Percentiles rank a stretch among this genome's conserved stretches.
Conservation (phyloP, 805 yeast genomes). For the Wickerhamomyces chaumierensis region DNA sequence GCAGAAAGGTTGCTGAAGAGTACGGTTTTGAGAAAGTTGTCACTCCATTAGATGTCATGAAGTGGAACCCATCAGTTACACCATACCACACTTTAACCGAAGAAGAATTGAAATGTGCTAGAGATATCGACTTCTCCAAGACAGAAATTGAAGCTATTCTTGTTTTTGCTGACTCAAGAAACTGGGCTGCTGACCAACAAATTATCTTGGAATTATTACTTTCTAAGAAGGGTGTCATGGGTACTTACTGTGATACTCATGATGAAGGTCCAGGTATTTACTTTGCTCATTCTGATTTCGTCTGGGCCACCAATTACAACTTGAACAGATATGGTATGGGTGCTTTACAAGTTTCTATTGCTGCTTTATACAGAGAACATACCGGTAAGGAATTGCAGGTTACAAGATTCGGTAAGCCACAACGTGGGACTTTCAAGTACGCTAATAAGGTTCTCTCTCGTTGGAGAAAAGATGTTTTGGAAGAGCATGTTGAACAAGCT, state of each 20-base stretch:
- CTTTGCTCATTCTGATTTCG: constrained; percentile 86
- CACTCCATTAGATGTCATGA: constrained; percentile 72
- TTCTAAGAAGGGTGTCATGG: constrained; percentile 74
- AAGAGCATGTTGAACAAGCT: constrained; percentile 54
- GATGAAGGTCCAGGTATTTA: constrained; percentile 76
- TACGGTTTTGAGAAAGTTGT: constrained; percentile 79
- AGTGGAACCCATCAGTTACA: constrained; percentile 78
- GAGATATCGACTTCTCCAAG: constrained; percentile 53
- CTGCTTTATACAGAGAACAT: constrained; percentile 74
- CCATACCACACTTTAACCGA: constrained; percentile 75
- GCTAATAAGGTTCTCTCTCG: constrained; percentile 66
- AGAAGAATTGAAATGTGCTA: constrained; percentile 48
- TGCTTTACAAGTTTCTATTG: constrained; percentile 80
- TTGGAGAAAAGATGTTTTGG: constrained; percentile 74
- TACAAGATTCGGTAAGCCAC: constrained; percentile 84
- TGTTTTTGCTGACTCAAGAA: constrained; percentile 86
- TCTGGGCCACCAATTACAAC: constrained; percentile 85
- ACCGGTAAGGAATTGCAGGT: constrained; percentile 75
- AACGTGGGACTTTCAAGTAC: constrained; percentile 73
- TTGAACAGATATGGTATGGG: constrained; percentile 90
- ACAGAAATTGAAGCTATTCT: constrained; percentile 67
- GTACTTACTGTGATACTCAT: constrained; percentile 58
- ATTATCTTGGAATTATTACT: constrained; percentile 72
- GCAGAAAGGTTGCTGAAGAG: constrained; percentile 70
- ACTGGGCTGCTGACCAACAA: constrained; percentile 91